phyloP scores from a whole-genome alignment of 1,284 basidiomycete genomes.

The Sutorius eximius region DNA sequence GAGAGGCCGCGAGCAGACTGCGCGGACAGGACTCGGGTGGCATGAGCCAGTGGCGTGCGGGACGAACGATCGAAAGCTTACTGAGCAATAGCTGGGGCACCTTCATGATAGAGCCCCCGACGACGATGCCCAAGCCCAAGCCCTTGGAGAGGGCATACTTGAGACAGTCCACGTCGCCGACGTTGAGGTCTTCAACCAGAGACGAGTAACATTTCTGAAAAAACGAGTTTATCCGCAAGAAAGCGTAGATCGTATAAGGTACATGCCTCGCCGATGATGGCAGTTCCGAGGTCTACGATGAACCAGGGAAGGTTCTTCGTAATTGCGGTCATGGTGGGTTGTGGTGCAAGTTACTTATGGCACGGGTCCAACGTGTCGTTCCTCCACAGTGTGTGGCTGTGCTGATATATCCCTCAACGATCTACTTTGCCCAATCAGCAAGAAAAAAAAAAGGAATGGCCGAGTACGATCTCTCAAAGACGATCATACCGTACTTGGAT shows the following conservation, averaged over 20 bases:
- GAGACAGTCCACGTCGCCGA: slow-evolving; percentile 84
- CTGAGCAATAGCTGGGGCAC: slow-evolving; percentile 84
- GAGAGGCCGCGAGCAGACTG: slow-evolving; percentile 84
- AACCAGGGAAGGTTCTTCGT: slow-evolving; percentile 80
- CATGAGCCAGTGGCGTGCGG: slow-evolving; percentile 9
- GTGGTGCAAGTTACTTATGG: background rate
- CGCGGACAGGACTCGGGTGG: slow-evolving; percentile 51
- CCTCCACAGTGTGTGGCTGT: slow-evolving; percentile 26
- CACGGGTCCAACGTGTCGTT: slow-evolving; percentile 5
- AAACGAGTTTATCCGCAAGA: background rate
- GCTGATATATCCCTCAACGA: slow-evolving; percentile 8
- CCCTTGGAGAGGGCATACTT: slow-evolving; percentile 92
- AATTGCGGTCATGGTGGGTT: slow-evolving; percentile 59
- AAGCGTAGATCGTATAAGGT: background rate
- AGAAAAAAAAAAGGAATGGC: slow-evolving; percentile 57
- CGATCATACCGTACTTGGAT: slow-evolving; percentile 91
- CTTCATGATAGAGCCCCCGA: slow-evolving; percentile 95
- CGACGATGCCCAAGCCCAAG: slow-evolving; percentile 88
- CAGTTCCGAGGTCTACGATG: slow-evolving; percentile 76
- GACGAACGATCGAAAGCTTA: slow-evolving; percentile 39
- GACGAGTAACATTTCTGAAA: slow-evolving; percentile 87
- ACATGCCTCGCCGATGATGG: slow-evolving; percentile 79
- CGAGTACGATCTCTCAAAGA: slow-evolving; percentile 87
- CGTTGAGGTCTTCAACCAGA: slow-evolving; percentile 85
- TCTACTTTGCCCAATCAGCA: slow-evolving; percentile 3